Conservation (phyloP, 192 early-diverging fungal species). For the Dissophora globulifera region DNA sequence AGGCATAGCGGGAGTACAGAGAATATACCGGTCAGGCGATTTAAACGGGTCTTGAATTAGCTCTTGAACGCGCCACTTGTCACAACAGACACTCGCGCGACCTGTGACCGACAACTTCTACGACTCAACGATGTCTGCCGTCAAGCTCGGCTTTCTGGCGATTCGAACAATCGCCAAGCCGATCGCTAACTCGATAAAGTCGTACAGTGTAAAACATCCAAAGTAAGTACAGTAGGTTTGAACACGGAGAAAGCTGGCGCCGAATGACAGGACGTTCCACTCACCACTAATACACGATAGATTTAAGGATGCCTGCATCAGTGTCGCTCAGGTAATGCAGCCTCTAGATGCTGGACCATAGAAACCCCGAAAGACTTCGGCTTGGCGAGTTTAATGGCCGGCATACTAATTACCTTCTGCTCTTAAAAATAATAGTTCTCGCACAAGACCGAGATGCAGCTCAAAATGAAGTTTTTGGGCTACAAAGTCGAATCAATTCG, state of each 20-base stretch:
- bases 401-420: too few species aligned
- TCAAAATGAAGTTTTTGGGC: constrained; percentile 84
- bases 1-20: too few species aligned
- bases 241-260: too few species aligned
- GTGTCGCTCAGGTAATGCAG: constrained; percentile 80
- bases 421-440: constrained; percentile 54
- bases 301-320: constrained; percentile 79
- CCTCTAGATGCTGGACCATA: not conserved
- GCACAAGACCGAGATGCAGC: constrained; percentile 83
- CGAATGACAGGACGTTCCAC: too few species aligned
- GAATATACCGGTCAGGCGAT: too few species aligned
- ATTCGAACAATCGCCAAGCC: constrained; percentile 75
- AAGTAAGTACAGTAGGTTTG: too few species aligned
- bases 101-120: not conserved
- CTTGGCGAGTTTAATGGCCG: too few species aligned
- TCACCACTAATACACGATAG: not conserved
- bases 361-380: too few species aligned
- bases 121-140: constrained; percentile 64
- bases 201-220: constrained; percentile 51
- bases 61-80: too few species aligned
- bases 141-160: constrained; percentile 70
- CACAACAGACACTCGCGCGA: too few species aligned
- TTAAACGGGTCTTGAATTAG: too few species aligned
- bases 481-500: constrained; percentile 80
- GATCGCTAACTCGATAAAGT: constrained; percentile 59